Evolutionary conservation across 169 alveolate species (phyloP).

Genomic region (Plasmodium adleri): DNA sequence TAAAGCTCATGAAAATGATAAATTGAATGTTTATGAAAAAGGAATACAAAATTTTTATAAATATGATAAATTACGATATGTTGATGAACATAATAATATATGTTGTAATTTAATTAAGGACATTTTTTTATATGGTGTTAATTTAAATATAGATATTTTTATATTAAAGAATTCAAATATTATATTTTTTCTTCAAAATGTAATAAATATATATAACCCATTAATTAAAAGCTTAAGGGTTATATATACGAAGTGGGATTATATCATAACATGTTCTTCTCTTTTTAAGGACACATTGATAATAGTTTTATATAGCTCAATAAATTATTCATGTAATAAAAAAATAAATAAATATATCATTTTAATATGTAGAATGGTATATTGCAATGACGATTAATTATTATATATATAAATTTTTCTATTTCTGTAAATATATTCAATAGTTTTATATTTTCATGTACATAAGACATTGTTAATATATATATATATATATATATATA

Average conservation of each 20-base stretch:
- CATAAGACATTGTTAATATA: background rate
- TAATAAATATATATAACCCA: constrained; percentile 63
- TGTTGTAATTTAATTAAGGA: constrained; percentile 30
- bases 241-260: constrained; percentile 33
- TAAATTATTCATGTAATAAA: constrained; percentile 42
- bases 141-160: constrained; percentile 55
- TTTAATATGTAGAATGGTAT: constrained; percentile 1
- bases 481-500: constrained; percentile 7
- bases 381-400: background rate
- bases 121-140: constrained; percentile 38
- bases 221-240: constrained; percentile 27
- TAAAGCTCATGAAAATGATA: background rate
- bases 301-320: constrained; percentile 29
- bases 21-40: background rate
- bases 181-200: constrained; percentile 48
- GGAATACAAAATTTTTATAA: background rate
- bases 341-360: background rate
- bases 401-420: background rate
- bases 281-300: constrained; percentile 17
- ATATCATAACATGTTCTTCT: constrained; percentile 40
- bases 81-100: constrained; percentile 20
- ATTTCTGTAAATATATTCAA: background rate
- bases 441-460: background rate
- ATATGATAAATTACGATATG: background rate
- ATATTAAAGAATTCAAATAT: constrained; percentile 39